phyloP scores from a whole-genome alignment of 176 grass and related monocot genomes.

The Oryza longistaminata region DNA sequence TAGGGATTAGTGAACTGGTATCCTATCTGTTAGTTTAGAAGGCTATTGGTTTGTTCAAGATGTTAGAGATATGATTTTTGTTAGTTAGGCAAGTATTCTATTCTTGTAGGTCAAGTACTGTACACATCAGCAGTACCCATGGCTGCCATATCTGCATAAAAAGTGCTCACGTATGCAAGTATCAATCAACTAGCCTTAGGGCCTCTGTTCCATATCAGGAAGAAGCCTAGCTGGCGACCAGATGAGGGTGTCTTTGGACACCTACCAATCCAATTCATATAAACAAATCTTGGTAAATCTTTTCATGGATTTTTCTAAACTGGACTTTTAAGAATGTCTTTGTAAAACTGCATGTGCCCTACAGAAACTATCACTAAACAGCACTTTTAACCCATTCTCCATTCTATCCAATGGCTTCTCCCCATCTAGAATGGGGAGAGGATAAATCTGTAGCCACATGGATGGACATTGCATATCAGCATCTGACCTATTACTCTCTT shows the following conservation, averaged over 20 bases:
- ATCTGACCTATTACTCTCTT: background rate
- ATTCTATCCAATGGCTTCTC: background rate
- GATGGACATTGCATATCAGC: background rate
- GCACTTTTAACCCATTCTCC: background rate
- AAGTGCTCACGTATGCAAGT: too few species aligned
- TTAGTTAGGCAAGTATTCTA: too few species aligned
- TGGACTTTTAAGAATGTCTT: background rate
- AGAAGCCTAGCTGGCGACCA: background rate
- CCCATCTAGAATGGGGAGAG: background rate
- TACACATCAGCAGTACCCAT: too few species aligned
- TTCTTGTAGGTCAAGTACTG: too few species aligned
- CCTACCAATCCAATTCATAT: background rate
- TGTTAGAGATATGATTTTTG: too few species aligned
- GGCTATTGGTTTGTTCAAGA: too few species aligned
- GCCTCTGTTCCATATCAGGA: background rate
- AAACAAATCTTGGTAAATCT: background rate
- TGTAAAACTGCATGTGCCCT: background rate
- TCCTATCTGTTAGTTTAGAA: too few species aligned
- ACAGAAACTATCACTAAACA: background rate
- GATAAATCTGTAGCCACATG: too few species aligned
- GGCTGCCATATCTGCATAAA: too few species aligned
- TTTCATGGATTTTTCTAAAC: background rate
- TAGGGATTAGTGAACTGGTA: too few species aligned
- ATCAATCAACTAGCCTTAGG: background rate
- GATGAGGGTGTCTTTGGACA: background rate